A percentile compares a stretch with the other conserved stretches of the same genome.
Evolutionary conservation across 345 rosid species (phyloP).

Genomic region (Populus simonii): DNA sequence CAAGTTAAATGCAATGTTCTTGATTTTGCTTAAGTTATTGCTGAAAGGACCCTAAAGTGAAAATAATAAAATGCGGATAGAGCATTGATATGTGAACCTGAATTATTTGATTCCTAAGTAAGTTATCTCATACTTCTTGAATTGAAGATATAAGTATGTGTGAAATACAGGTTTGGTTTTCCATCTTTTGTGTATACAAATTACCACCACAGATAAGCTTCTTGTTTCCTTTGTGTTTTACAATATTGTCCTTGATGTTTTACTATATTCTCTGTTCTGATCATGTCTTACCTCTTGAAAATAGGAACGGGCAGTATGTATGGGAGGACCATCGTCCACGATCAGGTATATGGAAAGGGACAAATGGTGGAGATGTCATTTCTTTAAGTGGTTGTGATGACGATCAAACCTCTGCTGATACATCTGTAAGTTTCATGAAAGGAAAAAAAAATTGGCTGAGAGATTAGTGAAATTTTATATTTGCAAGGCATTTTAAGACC

Average conservation of each 20-base stretch:
- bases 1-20: neutral
- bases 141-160: neutral
- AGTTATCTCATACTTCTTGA: neutral
- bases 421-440: slow-evolving; percentile 53
- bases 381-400: slow-evolving; percentile 91
- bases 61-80: too few relatives aligned
- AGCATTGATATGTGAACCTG: too few relatives aligned
- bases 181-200: neutral
- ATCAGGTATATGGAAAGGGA: slow-evolving; percentile 81
- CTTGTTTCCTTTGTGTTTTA: neutral
- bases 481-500: neutral
- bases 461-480: neutral
- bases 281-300: slow-evolving; percentile 1
- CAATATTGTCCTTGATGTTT: neutral
- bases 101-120: neutral
- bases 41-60: too few relatives aligned
- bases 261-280: neutral
- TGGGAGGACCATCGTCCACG: slow-evolving; percentile 94
- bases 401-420: slow-evolving; percentile 84
- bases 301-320: slow-evolving; percentile 59
- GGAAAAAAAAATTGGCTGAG: neutral
- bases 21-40: neutral
- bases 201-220: neutral
- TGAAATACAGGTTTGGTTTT: neutral
- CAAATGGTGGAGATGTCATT: slow-evolving; percentile 83